phyloP scores from a whole-genome alignment of 176 grass and related monocot genomes.

The Aegilops bicornis region DNA sequence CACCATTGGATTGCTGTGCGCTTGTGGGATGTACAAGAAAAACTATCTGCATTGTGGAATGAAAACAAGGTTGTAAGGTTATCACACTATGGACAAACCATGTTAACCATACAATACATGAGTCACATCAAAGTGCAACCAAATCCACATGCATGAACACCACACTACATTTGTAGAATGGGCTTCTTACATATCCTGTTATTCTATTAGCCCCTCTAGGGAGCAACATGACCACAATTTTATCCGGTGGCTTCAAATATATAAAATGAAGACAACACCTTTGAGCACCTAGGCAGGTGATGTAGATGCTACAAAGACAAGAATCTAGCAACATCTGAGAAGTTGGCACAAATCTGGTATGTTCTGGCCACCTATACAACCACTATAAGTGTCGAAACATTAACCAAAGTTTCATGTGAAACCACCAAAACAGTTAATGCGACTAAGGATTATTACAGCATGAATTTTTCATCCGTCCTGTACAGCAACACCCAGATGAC shows the following conservation, averaged over 20 bases:
- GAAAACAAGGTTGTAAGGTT: background rate
- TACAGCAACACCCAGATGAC: constrained; percentile 1
- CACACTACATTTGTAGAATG: constrained; percentile 18
- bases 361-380: constrained; percentile 1
- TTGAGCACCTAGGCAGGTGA: background rate
- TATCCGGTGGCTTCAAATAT: background rate
- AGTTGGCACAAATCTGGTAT: background rate
- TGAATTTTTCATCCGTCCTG: background rate
- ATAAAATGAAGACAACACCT: constrained; percentile 13
- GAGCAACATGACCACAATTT: constrained; percentile 1
- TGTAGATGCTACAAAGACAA: background rate
- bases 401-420: constrained; percentile 20
- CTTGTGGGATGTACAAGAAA: constrained; percentile 45
- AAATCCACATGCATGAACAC: constrained; percentile 22
- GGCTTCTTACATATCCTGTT: background rate
- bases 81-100: constrained; percentile 2
- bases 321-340: constrained; percentile 17
- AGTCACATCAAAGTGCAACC: constrained; percentile 10
- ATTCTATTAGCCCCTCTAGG: constrained; percentile 11
- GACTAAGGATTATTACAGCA: constrained; percentile 9
- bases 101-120: constrained; percentile 16
- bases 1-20: constrained; percentile 61
- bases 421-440: constrained; percentile 2
- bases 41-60: constrained; percentile 42
- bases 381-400: constrained; percentile 26